Conservation (phyloP, 2,329 filamentous ascomycete genomes). For the Geosmithia morbida region DNA sequence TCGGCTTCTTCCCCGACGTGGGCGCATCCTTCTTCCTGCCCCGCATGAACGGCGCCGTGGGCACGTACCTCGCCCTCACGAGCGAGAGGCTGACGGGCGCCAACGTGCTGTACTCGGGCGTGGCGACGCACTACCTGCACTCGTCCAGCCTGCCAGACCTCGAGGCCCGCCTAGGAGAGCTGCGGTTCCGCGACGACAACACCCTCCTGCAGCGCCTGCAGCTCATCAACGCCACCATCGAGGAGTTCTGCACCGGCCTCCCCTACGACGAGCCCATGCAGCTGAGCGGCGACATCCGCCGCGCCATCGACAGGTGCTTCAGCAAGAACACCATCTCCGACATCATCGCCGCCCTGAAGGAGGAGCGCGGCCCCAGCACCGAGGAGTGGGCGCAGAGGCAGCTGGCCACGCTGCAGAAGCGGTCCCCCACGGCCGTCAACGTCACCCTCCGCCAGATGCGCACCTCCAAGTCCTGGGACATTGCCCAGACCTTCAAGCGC, state of each 20-base stretch:
- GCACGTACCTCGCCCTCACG: constrained; percentile 87
- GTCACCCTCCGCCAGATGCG: constrained; percentile 78
- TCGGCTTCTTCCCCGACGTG: constrained; percentile 97
- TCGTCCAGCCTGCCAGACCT: constrained; percentile 72
- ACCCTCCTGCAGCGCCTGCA: constrained; percentile 44
- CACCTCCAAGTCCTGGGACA: constrained; percentile 60
- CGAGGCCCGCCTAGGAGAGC: constrained; percentile 74
- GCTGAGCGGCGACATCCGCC: constrained; percentile 55
- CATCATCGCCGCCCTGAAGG: constrained; percentile 55
- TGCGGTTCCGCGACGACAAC: constrained; percentile 74
- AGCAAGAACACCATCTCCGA: constrained; percentile 48
- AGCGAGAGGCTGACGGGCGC: constrained; percentile 70
- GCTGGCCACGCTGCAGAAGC: constrained; percentile 55
- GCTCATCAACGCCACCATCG: constrained; percentile 74
- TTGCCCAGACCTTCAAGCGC: constrained; percentile 69
- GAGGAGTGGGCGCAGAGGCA: constrained; percentile 69
- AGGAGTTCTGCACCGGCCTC: constrained; percentile 80
- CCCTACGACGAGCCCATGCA: constrained; percentile 58
- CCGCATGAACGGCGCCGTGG: constrained; percentile 70
- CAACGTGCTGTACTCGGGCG: constrained; percentile 77
- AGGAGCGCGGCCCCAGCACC: constrained; percentile 33
- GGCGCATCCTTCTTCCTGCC: constrained; percentile 94
- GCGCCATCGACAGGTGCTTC: constrained; percentile 78
- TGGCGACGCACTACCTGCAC: constrained; percentile 94
- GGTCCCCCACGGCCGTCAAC: constrained; percentile 76